These are phyloP conservation scores for Tricholoma flavovirens DNA, from an alignment of 768 basidiomycete species.

Conservation along the genomic window DNA sequence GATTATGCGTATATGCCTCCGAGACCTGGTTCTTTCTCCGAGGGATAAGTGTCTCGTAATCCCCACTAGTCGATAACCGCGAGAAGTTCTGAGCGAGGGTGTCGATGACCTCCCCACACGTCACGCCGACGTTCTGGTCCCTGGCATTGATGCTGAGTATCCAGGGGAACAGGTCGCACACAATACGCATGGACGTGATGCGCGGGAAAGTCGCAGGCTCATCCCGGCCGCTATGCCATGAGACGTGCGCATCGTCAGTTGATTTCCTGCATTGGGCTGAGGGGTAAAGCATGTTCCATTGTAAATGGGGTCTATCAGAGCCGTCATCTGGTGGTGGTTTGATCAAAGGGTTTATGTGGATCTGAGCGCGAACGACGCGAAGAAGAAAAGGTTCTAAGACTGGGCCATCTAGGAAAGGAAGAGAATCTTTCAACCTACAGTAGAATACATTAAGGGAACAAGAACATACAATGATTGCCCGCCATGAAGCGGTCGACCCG, in stretches of 20 bases:
- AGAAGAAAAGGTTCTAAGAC: constrained; percentile 59
- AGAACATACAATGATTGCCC: constrained; percentile 15
- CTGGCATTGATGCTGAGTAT: constrained; percentile 42
- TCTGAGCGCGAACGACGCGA: constrained; percentile 39
- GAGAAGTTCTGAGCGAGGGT: constrained; percentile 46
- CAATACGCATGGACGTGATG: constrained; percentile 40
- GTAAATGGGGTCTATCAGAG: constrained; percentile 44
- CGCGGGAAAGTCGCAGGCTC: constrained; percentile 66
- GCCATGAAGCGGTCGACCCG: constrained; percentile 14
- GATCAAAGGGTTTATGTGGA: constrained; percentile 60
- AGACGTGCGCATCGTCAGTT: constrained; percentile 45
- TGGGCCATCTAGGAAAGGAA: constrained; percentile 48
- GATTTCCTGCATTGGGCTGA: constrained; percentile 55
- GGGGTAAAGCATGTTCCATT: constrained; percentile 72
- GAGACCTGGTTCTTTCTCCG: constrained; percentile 37
- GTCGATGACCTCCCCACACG: constrained; percentile 63
- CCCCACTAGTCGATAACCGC: constrained; percentile 42
- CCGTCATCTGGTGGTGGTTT: constrained; percentile 35
- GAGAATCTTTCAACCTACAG: not conserved
- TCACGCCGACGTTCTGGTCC: constrained; percentile 45
- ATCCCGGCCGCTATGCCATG: constrained; percentile 62
- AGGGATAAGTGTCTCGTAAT: constrained; percentile 40
- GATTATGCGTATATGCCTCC: constrained; percentile 57
- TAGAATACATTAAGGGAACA: not conserved
- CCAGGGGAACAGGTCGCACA: constrained; percentile 54